These are phyloP conservation scores for Neoarthrinium moseri DNA, from an alignment of 2,329 filamentous ascomycete species.

Conservation along the genomic window DNA sequence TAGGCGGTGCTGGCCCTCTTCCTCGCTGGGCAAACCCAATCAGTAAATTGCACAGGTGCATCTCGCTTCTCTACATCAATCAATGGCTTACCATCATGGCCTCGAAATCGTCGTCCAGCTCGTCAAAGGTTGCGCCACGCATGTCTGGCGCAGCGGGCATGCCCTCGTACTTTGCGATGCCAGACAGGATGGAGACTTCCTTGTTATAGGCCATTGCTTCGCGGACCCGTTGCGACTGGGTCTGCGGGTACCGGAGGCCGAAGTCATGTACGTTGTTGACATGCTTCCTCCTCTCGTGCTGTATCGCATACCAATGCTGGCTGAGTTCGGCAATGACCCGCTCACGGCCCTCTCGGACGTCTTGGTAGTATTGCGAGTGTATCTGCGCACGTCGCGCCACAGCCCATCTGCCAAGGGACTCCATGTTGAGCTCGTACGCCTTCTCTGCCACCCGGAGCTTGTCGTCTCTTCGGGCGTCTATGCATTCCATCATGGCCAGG, in stretches of 20 bases:
- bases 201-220: constrained; percentile 92
- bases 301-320: constrained; percentile 88
- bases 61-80: no score
- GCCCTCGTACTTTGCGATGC: constrained; percentile 90
- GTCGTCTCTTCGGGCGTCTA: constrained; percentile 78
- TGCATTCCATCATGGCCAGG: constrained; percentile 82
- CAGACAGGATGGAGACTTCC: constrained; percentile 87
- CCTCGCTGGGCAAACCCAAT: constrained; percentile 22
- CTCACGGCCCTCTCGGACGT: constrained; percentile 79
- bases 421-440: constrained; percentile 70
- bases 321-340: constrained; percentile 76
- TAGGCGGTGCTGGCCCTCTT: constrained; percentile 32
- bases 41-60: background rate
- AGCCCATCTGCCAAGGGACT: constrained; percentile 71
- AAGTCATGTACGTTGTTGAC: constrained; percentile 81
- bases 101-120: constrained; percentile 83
- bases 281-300: constrained; percentile 78
- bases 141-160: constrained; percentile 94
- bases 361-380: constrained; percentile 88
- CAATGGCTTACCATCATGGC: constrained; percentile 80
- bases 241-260: constrained; percentile 75
- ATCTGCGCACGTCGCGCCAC: constrained; percentile 82
- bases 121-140: constrained; percentile 65
- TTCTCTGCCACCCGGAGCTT: constrained; percentile 75
- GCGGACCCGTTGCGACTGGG: constrained; percentile 72